Base-by-base conservation (phyloP, 2,329 filamentous ascomycete genomes). In the Xylariomycetidae sp. region DNA sequence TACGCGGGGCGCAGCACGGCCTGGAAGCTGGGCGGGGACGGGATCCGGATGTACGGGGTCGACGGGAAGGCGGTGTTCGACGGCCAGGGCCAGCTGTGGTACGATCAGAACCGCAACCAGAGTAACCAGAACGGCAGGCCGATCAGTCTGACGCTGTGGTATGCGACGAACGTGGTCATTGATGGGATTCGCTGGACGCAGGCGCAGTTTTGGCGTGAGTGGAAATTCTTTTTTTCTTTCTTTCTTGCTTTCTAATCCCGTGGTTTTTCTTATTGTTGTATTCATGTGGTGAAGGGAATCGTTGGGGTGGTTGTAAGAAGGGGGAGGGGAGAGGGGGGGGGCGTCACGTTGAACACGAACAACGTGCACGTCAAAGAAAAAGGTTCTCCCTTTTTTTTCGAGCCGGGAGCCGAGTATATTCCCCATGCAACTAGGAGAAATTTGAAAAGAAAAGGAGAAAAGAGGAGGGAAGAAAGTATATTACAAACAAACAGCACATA, bases 1-100 rank as follows among this genome's bases (percentile, higher is more conserved):
- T 72, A 69, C 32, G 69, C 71, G 19, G 66, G 69, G 18, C 66
- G 69, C 14, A 63, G 62, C 20, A 68, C 69, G 3, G 20, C 68
- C 6, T 72, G 67, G 62, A 51, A 64, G 19, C 44, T 74, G 2
- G 71, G 71, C 2, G 73, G 72, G 2, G 61, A 62, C 4, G 65
- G 70, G 34, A 57, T 77, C 9, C 54, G 58, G 16, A 54, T 74
- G 35, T 52, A 68, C 13, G 72, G 72, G 6, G 60, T 67, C 44
- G n/a, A n/a, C n/a, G 70, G 70, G 2, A 57, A 59, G 33, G 72
- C 70, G 4, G 49, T 63, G 3, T 62, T 68, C 20, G 54, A 69
- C 40, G 66, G 64, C 25, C 66, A 67, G 33, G 66, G 65, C 1
- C 60, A 67, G 40, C 46, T 56, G 6, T 69, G 64, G 66, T 67